Conservation (phyloP, 129 eudicot species). For the Pittosporum tobira region DNA sequence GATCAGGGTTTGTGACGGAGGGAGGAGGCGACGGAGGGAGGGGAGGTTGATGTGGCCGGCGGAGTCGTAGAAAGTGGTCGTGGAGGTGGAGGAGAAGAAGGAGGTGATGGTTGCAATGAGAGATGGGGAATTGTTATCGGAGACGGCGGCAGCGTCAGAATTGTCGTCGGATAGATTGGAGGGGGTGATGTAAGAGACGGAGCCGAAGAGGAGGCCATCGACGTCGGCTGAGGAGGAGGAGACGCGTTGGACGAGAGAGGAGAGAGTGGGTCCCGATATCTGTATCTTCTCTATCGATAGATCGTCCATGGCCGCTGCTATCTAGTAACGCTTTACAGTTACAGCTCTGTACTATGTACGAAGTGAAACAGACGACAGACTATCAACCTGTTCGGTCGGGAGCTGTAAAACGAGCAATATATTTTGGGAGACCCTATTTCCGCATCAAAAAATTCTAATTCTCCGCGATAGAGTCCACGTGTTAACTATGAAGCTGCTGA, state of each 20-base stretch:
- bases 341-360: no score
- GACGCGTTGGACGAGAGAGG: constrained; percentile 76
- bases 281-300: constrained; percentile 47
- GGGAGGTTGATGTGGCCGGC: constrained; percentile 31
- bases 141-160: constrained; percentile 10
- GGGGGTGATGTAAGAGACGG: constrained; percentile 36
- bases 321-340: no score
- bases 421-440: neutral
- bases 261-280: constrained; percentile 79
- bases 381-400: neutral
- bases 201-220: constrained; percentile 90
- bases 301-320: constrained; percentile 55
- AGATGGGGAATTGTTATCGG: neutral
- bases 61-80: constrained; percentile 31
- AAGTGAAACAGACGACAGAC: no score
- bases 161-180: constrained; percentile 55
- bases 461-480: no score
- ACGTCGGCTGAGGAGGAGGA: constrained; percentile 61
- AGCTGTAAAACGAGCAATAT: neutral
- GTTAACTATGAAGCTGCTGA: no score
- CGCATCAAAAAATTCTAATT: neutral
- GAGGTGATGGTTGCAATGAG: constrained; percentile 45
- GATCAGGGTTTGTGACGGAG: constrained; percentile 34
- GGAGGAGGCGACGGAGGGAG: constrained; percentile 25
- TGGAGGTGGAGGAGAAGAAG: constrained; percentile 34